A percentile compares a stretch with the other conserved stretches of the same genome.
Evolutionary conservation across 352 stramenopile genomes (phyloP).

Genomic region (Pythium periplocum): DNA sequence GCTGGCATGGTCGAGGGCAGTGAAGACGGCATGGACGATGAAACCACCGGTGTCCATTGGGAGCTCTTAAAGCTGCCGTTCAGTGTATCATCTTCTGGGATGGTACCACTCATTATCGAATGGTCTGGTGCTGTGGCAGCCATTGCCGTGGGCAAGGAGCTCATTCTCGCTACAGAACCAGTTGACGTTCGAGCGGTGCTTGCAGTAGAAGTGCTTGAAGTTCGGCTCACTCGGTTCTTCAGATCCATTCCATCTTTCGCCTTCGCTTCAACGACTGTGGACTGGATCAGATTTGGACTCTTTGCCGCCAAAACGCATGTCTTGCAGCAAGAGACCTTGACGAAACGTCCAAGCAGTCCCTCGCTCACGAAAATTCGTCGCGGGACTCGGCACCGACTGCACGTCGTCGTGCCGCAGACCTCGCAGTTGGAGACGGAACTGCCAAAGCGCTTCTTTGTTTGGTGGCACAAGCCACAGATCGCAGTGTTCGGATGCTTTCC

Average conservation of each 20-base stretch:
- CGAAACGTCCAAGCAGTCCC: slow-evolving; percentile 15
- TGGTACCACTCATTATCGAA: slow-evolving; percentile 1
- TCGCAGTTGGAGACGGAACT: slow-evolving; percentile 23
- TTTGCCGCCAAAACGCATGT: slow-evolving; percentile 13
- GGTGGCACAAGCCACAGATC: slow-evolving; percentile 28
- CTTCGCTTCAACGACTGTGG: not conserved
- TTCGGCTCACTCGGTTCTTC: not conserved
- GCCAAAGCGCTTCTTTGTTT: slow-evolving; percentile 29
- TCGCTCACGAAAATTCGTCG: slow-evolving; percentile 29
- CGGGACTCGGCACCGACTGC: slow-evolving; percentile 23
- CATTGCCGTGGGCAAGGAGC: not conserved
- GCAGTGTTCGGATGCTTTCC: not conserved
- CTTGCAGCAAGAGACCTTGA: slow-evolving; percentile 17
- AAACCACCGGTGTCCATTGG: too few species aligned
- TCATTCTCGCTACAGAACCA: not conserved
- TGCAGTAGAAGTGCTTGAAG: not conserved
- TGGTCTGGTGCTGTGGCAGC: too few species aligned
- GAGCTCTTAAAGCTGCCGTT: too few species aligned
- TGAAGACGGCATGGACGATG: too few species aligned
- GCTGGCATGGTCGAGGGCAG: too few species aligned
- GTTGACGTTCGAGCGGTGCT: not conserved
- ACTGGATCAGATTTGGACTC: slow-evolving; percentile 7
- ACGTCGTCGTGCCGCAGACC: slow-evolving; percentile 24
- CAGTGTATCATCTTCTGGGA: not conserved
- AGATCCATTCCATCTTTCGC: slow-evolving; percentile 1